Percentiles rank a stretch among this genome's conserved stretches.
Conservation (phyloP, 192 early-diverging fungal species). For the Mortierella antarctica region DNA sequence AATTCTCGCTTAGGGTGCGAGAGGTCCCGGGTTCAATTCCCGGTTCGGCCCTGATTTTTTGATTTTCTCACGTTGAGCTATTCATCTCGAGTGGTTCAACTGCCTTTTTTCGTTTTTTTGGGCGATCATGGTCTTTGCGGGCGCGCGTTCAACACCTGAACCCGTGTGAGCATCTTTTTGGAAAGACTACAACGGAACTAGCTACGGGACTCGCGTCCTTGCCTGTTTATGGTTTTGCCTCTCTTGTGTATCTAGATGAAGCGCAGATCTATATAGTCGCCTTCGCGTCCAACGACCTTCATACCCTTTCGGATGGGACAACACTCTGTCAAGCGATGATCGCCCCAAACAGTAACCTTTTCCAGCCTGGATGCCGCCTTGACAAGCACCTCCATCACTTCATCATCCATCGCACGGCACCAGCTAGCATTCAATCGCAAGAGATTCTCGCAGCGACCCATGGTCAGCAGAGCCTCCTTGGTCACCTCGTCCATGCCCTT, state of each 20-base stretch:
- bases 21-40: too few relatives aligned
- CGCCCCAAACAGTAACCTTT: constrained; percentile 78
- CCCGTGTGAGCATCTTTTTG: too few relatives aligned
- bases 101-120: too few relatives aligned
- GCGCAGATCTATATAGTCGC: constrained; percentile 58
- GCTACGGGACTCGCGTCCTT: too few relatives aligned
- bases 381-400: constrained; percentile 70
- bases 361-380: constrained; percentile 58
- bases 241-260: constrained; percentile 7
- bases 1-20: too few relatives aligned
- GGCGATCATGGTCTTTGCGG: too few relatives aligned
- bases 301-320: constrained; percentile 62
- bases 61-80: too few relatives aligned
- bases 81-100: too few relatives aligned
- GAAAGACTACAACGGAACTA: too few relatives aligned
- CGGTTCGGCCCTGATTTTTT: too few relatives aligned
- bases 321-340: constrained; percentile 70
- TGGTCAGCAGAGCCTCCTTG: constrained; percentile 52
- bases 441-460: constrained; percentile 57
- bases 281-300: constrained; percentile 65
- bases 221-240: too few relatives aligned
- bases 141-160: too few relatives aligned
- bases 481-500: constrained; percentile 81
- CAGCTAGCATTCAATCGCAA: constrained; percentile 76
- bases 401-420: constrained; percentile 81